Base-by-base conservation (phyloP, 2,329 filamentous ascomycete species). In the Diplodia scrobiculata region DNA sequence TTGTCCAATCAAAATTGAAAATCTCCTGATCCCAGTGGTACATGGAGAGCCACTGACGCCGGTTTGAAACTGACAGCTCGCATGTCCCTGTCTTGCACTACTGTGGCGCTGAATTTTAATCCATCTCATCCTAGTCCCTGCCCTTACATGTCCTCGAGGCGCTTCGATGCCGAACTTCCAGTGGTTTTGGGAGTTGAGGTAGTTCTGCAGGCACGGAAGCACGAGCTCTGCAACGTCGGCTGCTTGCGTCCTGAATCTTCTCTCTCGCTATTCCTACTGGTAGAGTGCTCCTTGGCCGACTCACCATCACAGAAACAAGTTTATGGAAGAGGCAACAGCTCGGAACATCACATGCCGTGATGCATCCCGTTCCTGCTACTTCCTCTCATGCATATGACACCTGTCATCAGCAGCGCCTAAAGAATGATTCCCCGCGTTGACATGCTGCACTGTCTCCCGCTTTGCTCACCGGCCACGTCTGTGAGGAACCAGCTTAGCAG, bases 181-280 rank as follows among this genome's bases (percentile, higher is more conserved):
- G 34, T 45, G 36, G 21, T 36, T 10, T 36, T 2, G 21, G 21
- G 21, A 17, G 14, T 27, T 51, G 21, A 9, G 9, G 36, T 3
- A 10, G 6, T 27, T 45, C 36, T 45, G 54, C 36, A 45, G 54
- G 54, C 54, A 45, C 54, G 36, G 54, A 27, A 38, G 52, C 52
- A 55, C 52, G 52, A 21, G 32, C 27, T 0, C 36, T 58, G 54
- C 54, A 58, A 41, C 34, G 54, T 58, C 54, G 47, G 52, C 52
- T 54, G 52, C 52, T 34, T 36, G 52, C 52, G 4, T 54, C 17
- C 29, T 10, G 3, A 7, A 11, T 6, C 19, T 38, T 17, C 17
- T 32, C 9, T 9, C n/a, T 54, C n/a, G 3, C 6, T n/a, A 25
- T 3, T 21, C 51, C 27, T 19, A 54, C 29, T 54, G 52, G 52